Percentiles rank a stretch among this genome's conserved stretches.
phyloP scores from a whole-genome alignment of 2,329 filamentous ascomycete genomes.

The Epichloe sylvatica region DNA sequence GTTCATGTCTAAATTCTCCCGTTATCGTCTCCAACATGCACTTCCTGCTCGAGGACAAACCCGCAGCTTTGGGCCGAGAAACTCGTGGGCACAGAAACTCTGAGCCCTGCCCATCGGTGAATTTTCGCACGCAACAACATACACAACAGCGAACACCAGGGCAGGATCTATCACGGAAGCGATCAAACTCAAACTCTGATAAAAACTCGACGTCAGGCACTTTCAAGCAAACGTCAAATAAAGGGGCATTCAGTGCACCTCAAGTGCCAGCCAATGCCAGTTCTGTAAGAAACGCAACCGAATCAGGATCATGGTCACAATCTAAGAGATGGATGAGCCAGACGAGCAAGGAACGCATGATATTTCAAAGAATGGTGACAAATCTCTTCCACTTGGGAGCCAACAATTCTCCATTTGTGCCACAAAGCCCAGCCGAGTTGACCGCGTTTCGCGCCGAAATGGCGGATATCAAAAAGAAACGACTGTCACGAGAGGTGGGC shows the following conservation, averaged over 20 bases:
- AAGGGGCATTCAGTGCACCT: slow-evolving; percentile 1
- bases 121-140: background rate
- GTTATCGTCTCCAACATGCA: background rate
- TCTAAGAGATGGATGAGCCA: slow-evolving; percentile 27
- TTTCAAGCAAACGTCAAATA: background rate
- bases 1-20: background rate
- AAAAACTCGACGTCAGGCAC: background rate
- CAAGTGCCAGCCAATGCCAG: background rate
- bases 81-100: background rate
- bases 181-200: background rate
- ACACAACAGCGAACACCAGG: background rate
- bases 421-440: slow-evolving; percentile 21
- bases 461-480: slow-evolving; percentile 15
- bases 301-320: slow-evolving; percentile 22
- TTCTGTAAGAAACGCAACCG: slow-evolving; percentile 1
- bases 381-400: slow-evolving; percentile 23
- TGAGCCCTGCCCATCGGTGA: background rate
- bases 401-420: slow-evolving; percentile 24
- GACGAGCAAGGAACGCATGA: slow-evolving; percentile 19
- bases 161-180: background rate
- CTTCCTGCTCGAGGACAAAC: background rate
- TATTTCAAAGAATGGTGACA: slow-evolving; percentile 22
- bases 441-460: slow-evolving; percentile 19
- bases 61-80: background rate
- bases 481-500: slow-evolving; percentile 14